Percentiles rank a stretch among this genome's conserved stretches.
Conservation (phyloP, 1,284 basidiomycete genomes). For the Lentinula novae-zelandiae region DNA sequence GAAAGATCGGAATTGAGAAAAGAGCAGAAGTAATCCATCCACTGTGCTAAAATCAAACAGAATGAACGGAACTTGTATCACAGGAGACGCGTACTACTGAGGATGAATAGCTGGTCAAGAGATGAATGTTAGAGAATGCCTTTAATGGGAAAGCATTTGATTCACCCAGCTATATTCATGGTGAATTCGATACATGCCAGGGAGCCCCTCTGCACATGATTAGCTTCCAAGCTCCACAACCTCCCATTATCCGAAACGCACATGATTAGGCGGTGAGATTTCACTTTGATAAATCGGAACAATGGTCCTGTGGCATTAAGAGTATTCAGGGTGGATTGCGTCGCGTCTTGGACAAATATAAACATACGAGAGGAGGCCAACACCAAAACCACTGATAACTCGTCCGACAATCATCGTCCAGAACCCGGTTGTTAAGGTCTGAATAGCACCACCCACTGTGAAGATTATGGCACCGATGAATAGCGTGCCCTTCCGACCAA, state of each 20-base stretch:
- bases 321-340: conserved; percentile 1
- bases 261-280: conserved; percentile 92
- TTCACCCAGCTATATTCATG: conserved; percentile 66
- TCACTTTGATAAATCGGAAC: conserved; percentile 98
- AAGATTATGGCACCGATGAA: conserved; percentile 87
- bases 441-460: conserved; percentile 84
- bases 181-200: conserved; percentile 98
- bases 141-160: background rate
- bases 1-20: conserved; percentile 80
- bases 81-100: conserved; percentile 70
- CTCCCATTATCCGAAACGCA: conserved; percentile 34
- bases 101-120: conserved; percentile 78
- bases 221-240: background rate
- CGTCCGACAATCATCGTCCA: conserved; percentile 86
- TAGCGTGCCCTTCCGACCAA: conserved; percentile 86
- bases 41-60: conserved; percentile 42
- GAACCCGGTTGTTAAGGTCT: conserved; percentile 86
- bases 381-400: conserved; percentile 88
- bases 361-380: conserved; percentile 85
- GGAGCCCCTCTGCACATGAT: conserved; percentile 59
- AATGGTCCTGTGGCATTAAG: conserved; percentile 63
- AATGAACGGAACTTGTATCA: background rate
- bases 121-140: background rate
- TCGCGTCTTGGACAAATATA: background rate
- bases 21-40: conserved; percentile 94